Evolutionary conservation across 2,329 filamentous ascomycete genomes (phyloP).

Genomic region (Fusarium equiseti): DNA sequence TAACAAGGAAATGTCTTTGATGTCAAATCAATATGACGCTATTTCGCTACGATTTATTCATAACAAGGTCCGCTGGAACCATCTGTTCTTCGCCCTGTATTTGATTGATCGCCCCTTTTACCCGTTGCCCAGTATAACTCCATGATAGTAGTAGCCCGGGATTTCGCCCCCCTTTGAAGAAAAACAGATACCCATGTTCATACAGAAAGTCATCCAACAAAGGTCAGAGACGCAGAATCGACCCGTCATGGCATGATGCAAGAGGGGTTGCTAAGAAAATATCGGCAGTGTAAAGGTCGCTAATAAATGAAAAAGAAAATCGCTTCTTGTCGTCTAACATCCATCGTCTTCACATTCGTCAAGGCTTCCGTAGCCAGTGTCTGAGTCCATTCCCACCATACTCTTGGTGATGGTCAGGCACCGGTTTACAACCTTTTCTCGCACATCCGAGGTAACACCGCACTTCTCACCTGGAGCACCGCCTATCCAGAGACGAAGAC

Average conservation of each 20-base stretch:
- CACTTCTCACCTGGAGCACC: conserved; percentile 63
- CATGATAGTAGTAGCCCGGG: conserved; percentile 28
- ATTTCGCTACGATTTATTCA: conserved; percentile 26
- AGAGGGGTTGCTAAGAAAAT: conserved; percentile 23
- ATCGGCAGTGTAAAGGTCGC: conserved; percentile 17
- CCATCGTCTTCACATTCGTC: conserved; percentile 60
- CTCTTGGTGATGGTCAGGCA: conserved; percentile 68
- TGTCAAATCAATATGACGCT: conserved; percentile 38
- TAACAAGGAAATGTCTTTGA: conserved; percentile 28
- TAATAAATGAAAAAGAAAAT: background rate
- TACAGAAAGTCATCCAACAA: conserved; percentile 44
- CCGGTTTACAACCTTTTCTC: conserved; percentile 65
- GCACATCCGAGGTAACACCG: conserved; percentile 64
- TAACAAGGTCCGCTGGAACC: conserved; percentile 16
- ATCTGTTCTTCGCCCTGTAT: conserved; percentile 39
- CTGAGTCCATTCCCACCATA: conserved; percentile 69
- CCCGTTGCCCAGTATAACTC: conserved; percentile 45
- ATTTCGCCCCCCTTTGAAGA: conserved; percentile 39
- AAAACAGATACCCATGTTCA: conserved; percentile 46
- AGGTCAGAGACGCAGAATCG: conserved; percentile 18
- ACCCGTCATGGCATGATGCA: conserved; percentile 26
- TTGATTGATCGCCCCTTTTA: conserved; percentile 39
- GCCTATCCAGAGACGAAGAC: conserved; percentile 71
- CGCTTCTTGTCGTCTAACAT: conserved; percentile 38
- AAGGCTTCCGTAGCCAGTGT: conserved; percentile 71